Conservation (phyloP, 441 rosid genomes). For the Erysimum cheiri region DNA sequence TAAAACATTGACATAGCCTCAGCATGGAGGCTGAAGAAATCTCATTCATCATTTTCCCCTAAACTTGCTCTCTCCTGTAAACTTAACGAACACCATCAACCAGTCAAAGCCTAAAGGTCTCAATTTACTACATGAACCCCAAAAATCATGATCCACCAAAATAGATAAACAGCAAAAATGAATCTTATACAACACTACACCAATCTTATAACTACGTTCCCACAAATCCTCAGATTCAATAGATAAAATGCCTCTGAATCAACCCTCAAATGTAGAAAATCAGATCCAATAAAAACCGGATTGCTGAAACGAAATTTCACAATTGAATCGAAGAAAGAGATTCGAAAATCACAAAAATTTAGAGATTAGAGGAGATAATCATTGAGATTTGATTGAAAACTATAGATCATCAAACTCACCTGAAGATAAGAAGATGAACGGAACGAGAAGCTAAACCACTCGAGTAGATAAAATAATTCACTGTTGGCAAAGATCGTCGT, state of each 20-base stretch:
- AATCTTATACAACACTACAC: too few relatives aligned
- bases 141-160: neutral
- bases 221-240: neutral
- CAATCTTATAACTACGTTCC: too few relatives aligned
- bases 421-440: slow-evolving; percentile 16
- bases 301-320: neutral
- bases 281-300: neutral
- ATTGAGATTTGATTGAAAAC: neutral
- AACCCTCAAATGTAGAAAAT: neutral
- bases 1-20: slow-evolving; percentile 14
- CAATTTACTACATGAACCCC: neutral
- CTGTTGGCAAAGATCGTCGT: neutral
- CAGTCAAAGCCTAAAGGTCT: neutral
- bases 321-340: neutral
- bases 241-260: neutral
- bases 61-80: slow-evolving; percentile 4
- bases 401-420: slow-evolving; percentile 19
- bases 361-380: neutral
- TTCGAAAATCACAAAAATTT: neutral
- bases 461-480: neutral
- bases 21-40: neutral
- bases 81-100: neutral
- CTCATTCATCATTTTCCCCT: slow-evolving; percentile 10
- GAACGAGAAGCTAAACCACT: neutral
- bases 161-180: too few relatives aligned